Evolutionary conservation across 352 stramenopile species (phyloP).

Genomic region (Globisporangium lucens): DNA sequence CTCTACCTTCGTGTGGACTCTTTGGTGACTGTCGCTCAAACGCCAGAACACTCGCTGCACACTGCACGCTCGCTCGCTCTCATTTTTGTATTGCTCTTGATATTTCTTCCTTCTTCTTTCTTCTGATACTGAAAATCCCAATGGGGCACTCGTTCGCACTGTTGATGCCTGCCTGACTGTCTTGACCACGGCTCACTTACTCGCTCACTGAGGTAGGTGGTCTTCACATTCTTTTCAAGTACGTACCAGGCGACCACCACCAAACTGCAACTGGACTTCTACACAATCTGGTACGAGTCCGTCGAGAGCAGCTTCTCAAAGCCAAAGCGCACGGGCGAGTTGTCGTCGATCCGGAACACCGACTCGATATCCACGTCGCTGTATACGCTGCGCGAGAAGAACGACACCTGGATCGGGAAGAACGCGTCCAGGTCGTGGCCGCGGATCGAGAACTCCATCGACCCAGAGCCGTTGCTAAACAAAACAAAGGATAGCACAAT

Average conservation of each 20-base stretch:
- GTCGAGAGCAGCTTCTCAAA: constrained; percentile 88
- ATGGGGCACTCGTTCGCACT: background rate
- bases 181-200: background rate
- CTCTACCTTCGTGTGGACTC: background rate
- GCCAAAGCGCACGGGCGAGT: constrained; percentile 69
- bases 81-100: constrained; percentile 6
- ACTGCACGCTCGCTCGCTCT: background rate
- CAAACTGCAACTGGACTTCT: constrained; percentile 29
- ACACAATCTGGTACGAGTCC: constrained; percentile 87
- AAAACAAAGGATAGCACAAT: constrained; percentile 2
- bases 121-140: constrained; percentile 8
- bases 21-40: background rate
- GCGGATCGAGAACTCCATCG: constrained; percentile 79
- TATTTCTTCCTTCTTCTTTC: background rate
- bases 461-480: constrained; percentile 75
- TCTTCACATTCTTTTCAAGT: background rate
- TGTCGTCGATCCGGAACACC: constrained; percentile 70
- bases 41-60: background rate
- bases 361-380: constrained; percentile 80
- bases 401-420: constrained; percentile 86
- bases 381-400: constrained; percentile 88
- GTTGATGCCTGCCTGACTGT: background rate
- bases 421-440: constrained; percentile 80
- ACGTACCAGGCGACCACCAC: background rate
- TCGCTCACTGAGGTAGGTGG: background rate